phyloP scores from a whole-genome alignment of 1,284 basidiomycete species.

The Trametes sp. region DNA sequence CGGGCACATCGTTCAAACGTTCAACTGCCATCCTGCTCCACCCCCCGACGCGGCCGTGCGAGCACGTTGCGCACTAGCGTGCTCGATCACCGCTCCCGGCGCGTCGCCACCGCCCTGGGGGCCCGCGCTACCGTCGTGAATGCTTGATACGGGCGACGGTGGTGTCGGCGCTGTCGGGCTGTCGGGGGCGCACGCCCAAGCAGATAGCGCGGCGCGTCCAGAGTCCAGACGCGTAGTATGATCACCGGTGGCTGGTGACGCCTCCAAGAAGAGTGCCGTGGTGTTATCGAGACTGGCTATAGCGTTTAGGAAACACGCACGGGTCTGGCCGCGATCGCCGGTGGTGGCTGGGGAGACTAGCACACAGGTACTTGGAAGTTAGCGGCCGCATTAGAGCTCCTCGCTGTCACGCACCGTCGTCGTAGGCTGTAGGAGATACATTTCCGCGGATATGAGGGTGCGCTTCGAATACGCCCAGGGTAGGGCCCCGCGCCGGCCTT shows the following conservation, averaged over 20 bases:
- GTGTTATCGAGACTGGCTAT: background rate
- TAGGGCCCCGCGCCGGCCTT: background rate
- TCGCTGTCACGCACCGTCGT: constrained; percentile 7
- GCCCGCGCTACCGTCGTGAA: background rate
- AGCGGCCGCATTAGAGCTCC: background rate
- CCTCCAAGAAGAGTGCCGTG: too few relatives aligned
- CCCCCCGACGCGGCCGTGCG: constrained; percentile 8
- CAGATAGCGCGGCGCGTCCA: too few relatives aligned
- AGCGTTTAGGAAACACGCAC: background rate
- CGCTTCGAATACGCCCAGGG: background rate
- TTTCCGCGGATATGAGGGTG: constrained; percentile 12
- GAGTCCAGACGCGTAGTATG: too few relatives aligned
- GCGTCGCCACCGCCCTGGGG: background rate
- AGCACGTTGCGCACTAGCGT: constrained; percentile 16
- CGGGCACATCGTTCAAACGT: constrained; percentile 12
- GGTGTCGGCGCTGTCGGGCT: too few relatives aligned
- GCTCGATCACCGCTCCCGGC: background rate
- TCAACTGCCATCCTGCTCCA: constrained; percentile 16
- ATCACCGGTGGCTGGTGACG: too few relatives aligned
- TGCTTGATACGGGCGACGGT: background rate
- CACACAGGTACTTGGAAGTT: background rate
- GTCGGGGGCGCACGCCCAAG: background rate
- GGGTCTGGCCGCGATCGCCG: background rate
- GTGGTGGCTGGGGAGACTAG: background rate
- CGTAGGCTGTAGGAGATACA: background rate